Conservation (phyloP, 345 rosid genomes). For the Carallia pectinifolia region DNA sequence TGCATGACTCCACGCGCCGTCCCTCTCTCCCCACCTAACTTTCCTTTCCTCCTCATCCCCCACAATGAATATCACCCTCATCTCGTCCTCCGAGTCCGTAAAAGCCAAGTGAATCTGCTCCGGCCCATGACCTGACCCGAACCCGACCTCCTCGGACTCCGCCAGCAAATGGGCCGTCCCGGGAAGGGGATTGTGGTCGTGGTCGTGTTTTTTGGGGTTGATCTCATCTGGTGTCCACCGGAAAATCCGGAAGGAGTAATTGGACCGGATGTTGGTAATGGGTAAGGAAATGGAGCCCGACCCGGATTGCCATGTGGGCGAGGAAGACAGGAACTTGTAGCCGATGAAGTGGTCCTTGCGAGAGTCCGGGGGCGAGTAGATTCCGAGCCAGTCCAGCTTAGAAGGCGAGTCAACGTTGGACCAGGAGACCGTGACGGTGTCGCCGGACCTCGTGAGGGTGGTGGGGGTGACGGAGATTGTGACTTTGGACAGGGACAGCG, state of each 20-base stretch:
- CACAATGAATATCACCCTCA: conserved; percentile 80
- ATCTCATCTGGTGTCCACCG: conserved; percentile 70
- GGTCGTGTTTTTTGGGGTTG: conserved; percentile 54
- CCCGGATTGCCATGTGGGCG: conserved; percentile 60
- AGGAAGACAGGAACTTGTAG: conserved; percentile 65
- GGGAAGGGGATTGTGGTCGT: conserved; percentile 84
- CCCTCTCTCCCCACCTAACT: conserved; percentile 62
- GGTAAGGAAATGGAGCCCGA: conserved; percentile 73
- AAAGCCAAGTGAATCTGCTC: conserved; percentile 80
- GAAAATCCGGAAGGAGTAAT: conserved; percentile 91
- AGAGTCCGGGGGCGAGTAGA: conserved; percentile 85
- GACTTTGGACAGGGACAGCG: conserved; percentile 29
- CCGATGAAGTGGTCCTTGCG: conserved; percentile 65
- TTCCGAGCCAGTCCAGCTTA: conserved; percentile 78
- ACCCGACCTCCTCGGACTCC: conserved; percentile 45
- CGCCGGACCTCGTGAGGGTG: conserved; percentile 57
- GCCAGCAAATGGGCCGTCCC: conserved; percentile 56
- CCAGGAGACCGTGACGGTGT: conserved; percentile 60
- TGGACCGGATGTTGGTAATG: conserved; percentile 65
- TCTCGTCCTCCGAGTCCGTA: conserved; percentile 60
- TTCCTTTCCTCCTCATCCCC: conserved; percentile 59
- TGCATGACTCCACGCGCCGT: conserved; percentile 34
- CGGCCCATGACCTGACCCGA: conserved; percentile 43
- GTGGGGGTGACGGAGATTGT: conserved; percentile 49
- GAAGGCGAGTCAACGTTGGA: conserved; percentile 70